Conservation (phyloP, 345 rosid genomes). For the Citrus inodora region DNA sequence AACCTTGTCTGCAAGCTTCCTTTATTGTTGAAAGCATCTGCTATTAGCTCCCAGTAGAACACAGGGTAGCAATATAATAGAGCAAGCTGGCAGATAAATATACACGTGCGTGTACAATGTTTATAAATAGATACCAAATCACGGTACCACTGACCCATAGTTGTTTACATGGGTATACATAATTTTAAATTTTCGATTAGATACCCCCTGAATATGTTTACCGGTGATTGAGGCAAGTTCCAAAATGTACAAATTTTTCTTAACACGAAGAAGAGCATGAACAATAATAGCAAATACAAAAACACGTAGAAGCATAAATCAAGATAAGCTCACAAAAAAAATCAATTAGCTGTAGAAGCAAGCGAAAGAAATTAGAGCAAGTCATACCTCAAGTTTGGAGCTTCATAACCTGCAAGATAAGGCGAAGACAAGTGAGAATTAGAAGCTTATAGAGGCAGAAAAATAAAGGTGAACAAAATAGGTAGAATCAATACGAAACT, state of each 20-base stretch:
- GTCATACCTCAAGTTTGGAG: conserved; percentile 75
- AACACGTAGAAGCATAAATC: neutral
- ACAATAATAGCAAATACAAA: neutral
- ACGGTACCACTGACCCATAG: too few species aligned
- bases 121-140: neutral
- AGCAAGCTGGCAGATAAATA: neutral
- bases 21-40: conserved; percentile 19
- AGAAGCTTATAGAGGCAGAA: neutral
- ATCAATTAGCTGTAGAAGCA: neutral
- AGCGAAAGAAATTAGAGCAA: neutral
- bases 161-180: neutral
- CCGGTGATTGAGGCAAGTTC: neutral
- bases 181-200: neutral
- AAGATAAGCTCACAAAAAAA: neutral
- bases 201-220: neutral
- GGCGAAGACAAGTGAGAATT: conserved; percentile 4
- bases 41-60: neutral
- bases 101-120: neutral
- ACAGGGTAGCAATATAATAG: neutral
- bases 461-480: neutral
- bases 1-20: conserved; percentile 79
- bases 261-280: neutral
- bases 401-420: conserved; percentile 64
- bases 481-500: neutral
- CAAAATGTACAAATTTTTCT: neutral